Evolutionary conservation across 73 alveolate genomes (phyloP), one percentile per base, ranked within the genome.

Genomic region (Paraurostyla sp.): DNA sequence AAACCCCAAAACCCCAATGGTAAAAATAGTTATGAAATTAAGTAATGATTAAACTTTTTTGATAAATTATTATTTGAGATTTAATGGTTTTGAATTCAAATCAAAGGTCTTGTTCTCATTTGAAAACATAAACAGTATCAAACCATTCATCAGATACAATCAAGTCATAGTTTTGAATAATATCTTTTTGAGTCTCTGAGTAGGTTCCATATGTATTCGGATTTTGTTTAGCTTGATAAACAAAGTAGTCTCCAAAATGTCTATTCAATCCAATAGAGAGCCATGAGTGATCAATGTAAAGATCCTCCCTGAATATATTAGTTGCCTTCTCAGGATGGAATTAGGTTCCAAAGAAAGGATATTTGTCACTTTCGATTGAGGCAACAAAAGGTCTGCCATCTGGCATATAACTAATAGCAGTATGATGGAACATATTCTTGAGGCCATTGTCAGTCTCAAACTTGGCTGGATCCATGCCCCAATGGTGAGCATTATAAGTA

Each of bases 271-370:
- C 46, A 16, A 52, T 43, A 43, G 96, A 81, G 33, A 56, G 50
- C 91, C 91, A 81, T 15, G 71, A 46, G 32, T 43, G 89, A 57
- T 78, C 48, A 40, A 75, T 76, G 59, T 32, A 46, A 16, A 86
- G 73, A 51, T 49, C 88, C 13, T 82, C 87, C 54, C 54, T 56
- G 49, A 33, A 90, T 3, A 78, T 80, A n/a, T 45, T 50, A 49
- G 90, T 30, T 0, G 42, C 76, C 76, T 85, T 85, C 48, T 91
- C 96, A 41, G 96, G 96, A 59, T 91, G 96, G 87, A 68, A 85
- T 59, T 91, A 81, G 20, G 83, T 71, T 0, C 87, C 93, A 30
- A 83, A 75, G 92, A 91, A 85, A 0, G 96, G 96, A 65, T 85
- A 91, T n/a, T 85, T 50, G 27, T 59, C 68, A 36, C 93, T 80